A percentile compares a stretch with the other conserved stretches of the same genome.
Conservation (phyloP, 1,284 basidiomycete species). For the Malassezia brasiliensis region DNA sequence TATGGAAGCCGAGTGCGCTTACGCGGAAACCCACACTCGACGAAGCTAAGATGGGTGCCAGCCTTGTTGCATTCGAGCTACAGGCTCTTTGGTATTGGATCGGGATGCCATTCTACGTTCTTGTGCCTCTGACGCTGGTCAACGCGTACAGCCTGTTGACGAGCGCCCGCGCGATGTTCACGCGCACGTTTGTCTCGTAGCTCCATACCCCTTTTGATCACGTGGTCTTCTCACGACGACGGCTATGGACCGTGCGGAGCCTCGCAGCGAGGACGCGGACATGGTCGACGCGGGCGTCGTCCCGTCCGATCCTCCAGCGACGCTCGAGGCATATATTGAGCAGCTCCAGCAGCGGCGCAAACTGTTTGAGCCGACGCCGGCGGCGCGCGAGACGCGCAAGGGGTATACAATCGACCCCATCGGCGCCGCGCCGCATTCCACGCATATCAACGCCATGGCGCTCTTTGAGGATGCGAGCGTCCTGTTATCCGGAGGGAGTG, state of each 20-base stretch:
- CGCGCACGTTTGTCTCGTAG: neutral
- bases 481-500: slow-evolving; percentile 78
- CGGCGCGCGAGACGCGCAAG: neutral
- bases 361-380: slow-evolving; percentile 7
- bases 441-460: slow-evolving; percentile 73
- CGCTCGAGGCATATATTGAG: slow-evolving; percentile 9
- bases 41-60: no score
- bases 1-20: neutral
- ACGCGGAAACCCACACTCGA: no score
- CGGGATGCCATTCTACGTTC: neutral
- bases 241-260: neutral
- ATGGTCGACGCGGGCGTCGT: neutral
- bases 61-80: neutral
- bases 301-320: neutral
- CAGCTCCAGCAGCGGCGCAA: slow-evolving; percentile 5
- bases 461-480: slow-evolving; percentile 78
- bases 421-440: slow-evolving; percentile 78
- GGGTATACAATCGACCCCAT: slow-evolving; percentile 66
- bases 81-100: slow-evolving; percentile 10
- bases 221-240: slow-evolving; percentile 4
- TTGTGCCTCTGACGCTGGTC: slow-evolving; percentile 1
- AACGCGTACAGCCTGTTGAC: no score
- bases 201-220: neutral
- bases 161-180: neutral
- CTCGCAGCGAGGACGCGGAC: neutral